phyloP scores from a whole-genome alignment of 2,329 filamentous ascomycete genomes.

The Xylaria sp. region DNA sequence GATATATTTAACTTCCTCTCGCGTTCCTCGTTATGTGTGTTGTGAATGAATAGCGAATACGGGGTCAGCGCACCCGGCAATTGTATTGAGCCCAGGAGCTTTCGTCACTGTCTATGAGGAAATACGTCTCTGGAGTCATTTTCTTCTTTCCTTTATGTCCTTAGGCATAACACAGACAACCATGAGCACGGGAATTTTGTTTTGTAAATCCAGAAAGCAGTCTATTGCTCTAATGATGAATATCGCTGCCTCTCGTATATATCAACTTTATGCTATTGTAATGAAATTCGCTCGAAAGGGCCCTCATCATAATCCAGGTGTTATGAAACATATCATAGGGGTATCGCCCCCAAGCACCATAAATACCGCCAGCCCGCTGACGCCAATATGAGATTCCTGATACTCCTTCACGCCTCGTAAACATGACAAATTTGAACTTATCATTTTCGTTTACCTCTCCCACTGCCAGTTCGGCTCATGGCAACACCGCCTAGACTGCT shows the following conservation, averaged over 20 bases:
- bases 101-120: no score
- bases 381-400: conserved; percentile 11
- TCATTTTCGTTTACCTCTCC: conserved; percentile 55
- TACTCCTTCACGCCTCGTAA: background rate
- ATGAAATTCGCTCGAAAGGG: conserved; percentile 6
- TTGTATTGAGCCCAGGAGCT: conserved; percentile 38
- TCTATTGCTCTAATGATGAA: conserved; percentile 12
- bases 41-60: conserved; percentile 25
- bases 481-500: conserved; percentile 66
- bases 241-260: conserved; percentile 6
- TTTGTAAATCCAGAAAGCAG: background rate
- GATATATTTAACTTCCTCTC: background rate
- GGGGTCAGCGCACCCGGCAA: conserved; percentile 38
- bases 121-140: background rate
- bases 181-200: background rate
- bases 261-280: conserved; percentile 6
- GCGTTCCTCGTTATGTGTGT: no score
- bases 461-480: conserved; percentile 66
- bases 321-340: conserved; percentile 6
- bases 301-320: conserved; percentile 5
- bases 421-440: conserved; percentile 16
- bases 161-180: background rate
- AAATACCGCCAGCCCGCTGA: conserved; percentile 2
- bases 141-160: background rate
- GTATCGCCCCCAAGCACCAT: conserved; percentile 10